These are phyloP conservation scores for Sporisorium scitamineum DNA, from an alignment of 1,284 basidiomycete species.

Conservation along the genomic window DNA sequence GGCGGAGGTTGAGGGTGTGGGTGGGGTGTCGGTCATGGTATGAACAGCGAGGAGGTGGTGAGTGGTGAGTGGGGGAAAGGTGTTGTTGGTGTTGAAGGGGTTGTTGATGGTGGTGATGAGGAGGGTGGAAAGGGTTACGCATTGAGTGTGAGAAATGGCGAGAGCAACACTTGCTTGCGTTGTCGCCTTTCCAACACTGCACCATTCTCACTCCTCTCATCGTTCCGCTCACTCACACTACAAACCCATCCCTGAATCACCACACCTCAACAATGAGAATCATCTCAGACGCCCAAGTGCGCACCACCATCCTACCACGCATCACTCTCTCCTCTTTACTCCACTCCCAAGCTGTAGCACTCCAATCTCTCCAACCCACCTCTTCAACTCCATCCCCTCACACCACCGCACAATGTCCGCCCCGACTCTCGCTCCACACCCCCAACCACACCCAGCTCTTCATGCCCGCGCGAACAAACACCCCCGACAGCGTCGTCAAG, in stretches of 20 bases:
- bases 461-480: slow-evolving; percentile 28
- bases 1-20: not conserved
- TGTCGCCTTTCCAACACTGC: too few relatives aligned
- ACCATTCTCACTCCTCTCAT: too few relatives aligned
- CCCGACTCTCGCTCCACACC: slow-evolving; percentile 7
- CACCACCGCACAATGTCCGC: slow-evolving; percentile 19
- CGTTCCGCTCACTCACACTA: too few relatives aligned
- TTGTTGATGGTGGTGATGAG: not conserved
- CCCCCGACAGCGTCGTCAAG: slow-evolving; percentile 17
- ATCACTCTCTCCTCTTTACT: not conserved
- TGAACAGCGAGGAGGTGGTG: too few relatives aligned
- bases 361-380: slow-evolving; percentile 1
- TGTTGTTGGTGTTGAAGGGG: not conserved
- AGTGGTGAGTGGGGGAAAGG: not conserved
- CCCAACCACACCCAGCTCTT: slow-evolving; percentile 30
- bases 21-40: not conserved
- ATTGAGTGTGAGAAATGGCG: too few relatives aligned
- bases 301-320: not conserved
- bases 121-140: too few relatives aligned
- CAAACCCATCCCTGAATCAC: too few relatives aligned
- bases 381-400: too few relatives aligned
- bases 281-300: slow-evolving; percentile 4
- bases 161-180: too few relatives aligned
- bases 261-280: not conserved
- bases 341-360: slow-evolving; percentile 18